A percentile compares a stretch with the other conserved stretches of the same genome.
Conservation (phyloP, 768 basidiomycete species). For the Suillus discolor region DNA sequence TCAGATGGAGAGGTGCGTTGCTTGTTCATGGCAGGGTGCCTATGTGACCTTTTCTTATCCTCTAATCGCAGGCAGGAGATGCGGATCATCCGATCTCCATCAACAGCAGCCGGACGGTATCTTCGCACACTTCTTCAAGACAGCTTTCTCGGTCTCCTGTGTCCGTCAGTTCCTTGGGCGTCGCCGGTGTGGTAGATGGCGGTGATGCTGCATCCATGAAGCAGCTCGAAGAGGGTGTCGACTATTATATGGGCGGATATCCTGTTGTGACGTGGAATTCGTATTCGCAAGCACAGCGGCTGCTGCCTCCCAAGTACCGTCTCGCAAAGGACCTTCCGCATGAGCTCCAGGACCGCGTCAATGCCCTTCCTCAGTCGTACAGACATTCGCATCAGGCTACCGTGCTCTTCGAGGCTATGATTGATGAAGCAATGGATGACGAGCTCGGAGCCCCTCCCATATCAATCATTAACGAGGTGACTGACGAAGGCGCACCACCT, state of each 20-base stretch:
- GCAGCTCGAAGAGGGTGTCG: background rate
- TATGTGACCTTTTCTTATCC: background rate
- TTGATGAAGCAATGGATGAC: slow-evolving; percentile 62
- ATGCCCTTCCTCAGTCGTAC: slow-evolving; percentile 45
- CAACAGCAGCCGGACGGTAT: background rate
- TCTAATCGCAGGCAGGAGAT: background rate
- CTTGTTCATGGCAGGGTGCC: too few species aligned
- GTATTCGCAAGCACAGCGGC: slow-evolving; percentile 17
- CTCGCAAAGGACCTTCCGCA: slow-evolving; percentile 59
- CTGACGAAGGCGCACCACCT: slow-evolving; percentile 67
- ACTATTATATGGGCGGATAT: slow-evolving; percentile 11
- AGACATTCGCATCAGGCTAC: slow-evolving; percentile 48
- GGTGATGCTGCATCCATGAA: background rate
- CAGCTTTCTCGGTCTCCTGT: background rate
- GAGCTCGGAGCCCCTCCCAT: slow-evolving; percentile 75
- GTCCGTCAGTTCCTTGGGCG: background rate
- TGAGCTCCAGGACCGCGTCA: slow-evolving; percentile 66
- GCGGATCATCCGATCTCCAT: background rate
- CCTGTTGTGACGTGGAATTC: slow-evolving; percentile 28
- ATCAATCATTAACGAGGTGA: slow-evolving; percentile 63
- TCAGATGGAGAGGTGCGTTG: background rate
- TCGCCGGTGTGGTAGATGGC: background rate
- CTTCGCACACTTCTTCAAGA: slow-evolving; percentile 6
- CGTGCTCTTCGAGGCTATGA: slow-evolving; percentile 62
- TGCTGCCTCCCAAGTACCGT: slow-evolving; percentile 24